Evolutionary conservation across 2,329 filamentous ascomycete genomes (phyloP).

Genomic region (Madurella mycetomatis): DNA sequence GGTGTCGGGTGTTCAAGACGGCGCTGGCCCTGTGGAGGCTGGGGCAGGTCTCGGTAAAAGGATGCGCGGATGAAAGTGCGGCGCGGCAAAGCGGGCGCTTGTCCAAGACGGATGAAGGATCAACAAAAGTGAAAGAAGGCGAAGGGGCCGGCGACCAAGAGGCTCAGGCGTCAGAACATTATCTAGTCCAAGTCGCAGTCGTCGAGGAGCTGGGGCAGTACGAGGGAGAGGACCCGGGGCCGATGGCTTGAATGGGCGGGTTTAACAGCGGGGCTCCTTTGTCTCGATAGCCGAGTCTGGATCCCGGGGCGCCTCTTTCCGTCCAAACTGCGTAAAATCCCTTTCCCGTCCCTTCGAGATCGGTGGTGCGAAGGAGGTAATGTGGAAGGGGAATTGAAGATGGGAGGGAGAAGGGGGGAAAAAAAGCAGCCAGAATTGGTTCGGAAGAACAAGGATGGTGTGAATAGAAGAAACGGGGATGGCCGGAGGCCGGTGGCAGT

Average conservation of each 20-base stretch:
- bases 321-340: background rate
- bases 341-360: constrained; percentile 2
- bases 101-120: constrained; percentile 10
- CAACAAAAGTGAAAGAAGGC: constrained; percentile 9
- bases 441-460: constrained; percentile 11
- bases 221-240: background rate
- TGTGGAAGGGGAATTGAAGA: constrained; percentile 2
- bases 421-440: constrained; percentile 5
- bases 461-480: constrained; percentile 8
- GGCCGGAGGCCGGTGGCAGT: constrained; percentile 3
- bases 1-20: constrained; percentile 2
- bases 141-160: constrained; percentile 15
- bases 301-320: constrained; percentile 1
- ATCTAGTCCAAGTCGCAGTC: constrained; percentile 8
- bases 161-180: constrained; percentile 23
- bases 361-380: background rate
- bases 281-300: constrained; percentile 15
- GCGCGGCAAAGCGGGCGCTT: constrained; percentile 19
- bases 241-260: constrained; percentile 3
- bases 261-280: constrained; percentile 18
- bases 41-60: constrained; percentile 8
- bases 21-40: constrained; percentile 11
- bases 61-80: constrained; percentile 17
- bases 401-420: constrained; percentile 4
- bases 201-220: background rate